Evolutionary conservation across 208 protist genomes (phyloP).

Genomic region (Trypanosoma brucei): DNA sequence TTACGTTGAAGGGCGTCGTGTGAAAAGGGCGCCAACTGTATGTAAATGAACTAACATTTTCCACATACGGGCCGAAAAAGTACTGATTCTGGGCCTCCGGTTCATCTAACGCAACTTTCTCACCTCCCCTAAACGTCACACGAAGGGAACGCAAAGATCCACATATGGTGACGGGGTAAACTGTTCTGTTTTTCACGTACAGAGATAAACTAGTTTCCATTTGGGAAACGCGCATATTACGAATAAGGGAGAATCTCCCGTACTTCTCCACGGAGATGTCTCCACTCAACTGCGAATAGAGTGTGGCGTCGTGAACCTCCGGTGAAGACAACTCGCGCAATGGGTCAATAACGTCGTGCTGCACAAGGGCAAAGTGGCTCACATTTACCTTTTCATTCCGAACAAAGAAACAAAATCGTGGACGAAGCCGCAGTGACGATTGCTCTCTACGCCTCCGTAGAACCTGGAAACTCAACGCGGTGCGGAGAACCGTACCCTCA

Average conservation of each 20-base stretch:
- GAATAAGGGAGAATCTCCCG: slow-evolving; percentile 41
- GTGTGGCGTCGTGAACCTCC: slow-evolving; percentile 13
- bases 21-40: slow-evolving; percentile 71
- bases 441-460: slow-evolving; percentile 7
- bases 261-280: slow-evolving; percentile 30
- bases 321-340: slow-evolving; percentile 1
- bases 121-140: slow-evolving; percentile 46
- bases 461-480: slow-evolving; percentile 58
- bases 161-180: slow-evolving; percentile 56
- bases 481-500: slow-evolving; percentile 36
- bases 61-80: slow-evolving; percentile 57
- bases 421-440: slow-evolving; percentile 22
- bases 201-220: slow-evolving; percentile 57
- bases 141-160: slow-evolving; percentile 71
- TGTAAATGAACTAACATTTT: slow-evolving; percentile 27
- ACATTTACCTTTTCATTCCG: slow-evolving; percentile 10
- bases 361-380: slow-evolving; percentile 34
- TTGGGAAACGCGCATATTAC: slow-evolving; percentile 41
- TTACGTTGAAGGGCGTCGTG: slow-evolving; percentile 36
- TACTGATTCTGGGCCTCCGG: slow-evolving; percentile 69
- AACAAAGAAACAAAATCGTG: slow-evolving; percentile 69
- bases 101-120: slow-evolving; percentile 37
- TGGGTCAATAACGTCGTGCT: slow-evolving; percentile 51
- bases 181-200: slow-evolving; percentile 18
- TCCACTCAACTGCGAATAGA: slow-evolving; percentile 1